Evolutionary conservation across 257 asterid species (phyloP).

Genomic region (Solanum neorickii): DNA sequence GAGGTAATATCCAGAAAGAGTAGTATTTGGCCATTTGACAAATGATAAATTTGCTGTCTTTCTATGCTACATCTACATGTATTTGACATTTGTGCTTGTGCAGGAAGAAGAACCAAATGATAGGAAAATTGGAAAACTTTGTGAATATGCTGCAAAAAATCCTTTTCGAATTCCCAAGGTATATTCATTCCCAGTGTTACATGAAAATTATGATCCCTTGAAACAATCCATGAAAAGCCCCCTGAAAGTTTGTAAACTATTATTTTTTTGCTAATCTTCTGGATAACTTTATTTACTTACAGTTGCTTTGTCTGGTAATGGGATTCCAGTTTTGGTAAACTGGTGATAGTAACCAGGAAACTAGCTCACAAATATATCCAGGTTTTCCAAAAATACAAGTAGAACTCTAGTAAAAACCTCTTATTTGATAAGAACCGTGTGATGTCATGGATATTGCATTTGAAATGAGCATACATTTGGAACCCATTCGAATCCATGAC

Average conservation of each 20-base stretch:
- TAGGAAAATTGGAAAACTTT: constrained; percentile 82
- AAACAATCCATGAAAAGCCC: neutral
- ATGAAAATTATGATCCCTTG: neutral
- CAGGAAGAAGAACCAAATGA: constrained; percentile 93
- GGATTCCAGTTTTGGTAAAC: neutral
- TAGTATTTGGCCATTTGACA: neutral
- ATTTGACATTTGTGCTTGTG: constrained; percentile 4
- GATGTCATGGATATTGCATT: neutral
- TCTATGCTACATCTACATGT: neutral
- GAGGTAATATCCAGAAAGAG: neutral
- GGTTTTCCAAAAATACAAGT: neutral
- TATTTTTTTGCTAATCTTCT: neutral
- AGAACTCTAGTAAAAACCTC: neutral
- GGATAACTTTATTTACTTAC: neutral
- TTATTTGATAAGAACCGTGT: neutral
- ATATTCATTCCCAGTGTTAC: neutral
- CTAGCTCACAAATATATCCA: neutral
- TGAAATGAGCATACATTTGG: neutral
- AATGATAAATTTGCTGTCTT: neutral
- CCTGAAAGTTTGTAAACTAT: neutral
- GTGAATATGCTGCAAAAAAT: constrained; percentile 90
- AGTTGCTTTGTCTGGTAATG: neutral
- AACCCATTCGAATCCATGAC: neutral
- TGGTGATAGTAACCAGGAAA: neutral
- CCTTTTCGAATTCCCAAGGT: constrained; percentile 99